Evolutionary conservation across 768 basidiomycete genomes (phyloP), one percentile per base, ranked within the genome.

Genomic region (Lentinula sp.): DNA sequence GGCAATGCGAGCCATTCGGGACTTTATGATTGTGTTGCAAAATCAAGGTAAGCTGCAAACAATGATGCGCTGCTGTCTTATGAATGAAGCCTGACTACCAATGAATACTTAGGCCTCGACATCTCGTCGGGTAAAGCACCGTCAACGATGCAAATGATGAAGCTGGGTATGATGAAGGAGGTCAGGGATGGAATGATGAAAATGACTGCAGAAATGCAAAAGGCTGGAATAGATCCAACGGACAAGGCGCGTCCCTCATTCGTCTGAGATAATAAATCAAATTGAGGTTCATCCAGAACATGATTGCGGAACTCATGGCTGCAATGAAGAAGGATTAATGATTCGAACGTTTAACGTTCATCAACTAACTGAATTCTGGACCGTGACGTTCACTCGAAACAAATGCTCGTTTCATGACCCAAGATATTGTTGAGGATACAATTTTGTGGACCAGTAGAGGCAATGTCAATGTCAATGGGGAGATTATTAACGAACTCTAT

Each of bases 161-260:
- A 79, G 63, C 73, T 89, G 52, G 72, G 80, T 31, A 70, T 77
- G 34, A 84, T 77, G 62, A 65, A 80, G 1, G 82, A 83, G 61
- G 86, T 88, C 61, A 74, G 80, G 59, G 74, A 70, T 45, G 80
- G 78, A 28, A 75, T 79, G 34, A 74, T 74, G 63, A 72, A 71
- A 43, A 73, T 86, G 5, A 71, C 75, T 55, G 75, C 76, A 13
- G 84, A 83, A 60, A 68, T 88, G 62, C 67, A 80, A 56, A 83
- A 82, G 37, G 84, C 84, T 21, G 88, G 85, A 5, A 68, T 89
- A n/a, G 81, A 88, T 60, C n/a, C 23, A 10, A 60, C 49, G 23
- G 50, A 60, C 50, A 60, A 60, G 50, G 59, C 37, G n/a, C 28
- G 49, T 52, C 31, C 5, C 23, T 34, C 32, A 11, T 40, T 28